Evolutionary conservation across 768 basidiomycete species (phyloP).

Genomic region (Hemileccinum rubropunctum): DNA sequence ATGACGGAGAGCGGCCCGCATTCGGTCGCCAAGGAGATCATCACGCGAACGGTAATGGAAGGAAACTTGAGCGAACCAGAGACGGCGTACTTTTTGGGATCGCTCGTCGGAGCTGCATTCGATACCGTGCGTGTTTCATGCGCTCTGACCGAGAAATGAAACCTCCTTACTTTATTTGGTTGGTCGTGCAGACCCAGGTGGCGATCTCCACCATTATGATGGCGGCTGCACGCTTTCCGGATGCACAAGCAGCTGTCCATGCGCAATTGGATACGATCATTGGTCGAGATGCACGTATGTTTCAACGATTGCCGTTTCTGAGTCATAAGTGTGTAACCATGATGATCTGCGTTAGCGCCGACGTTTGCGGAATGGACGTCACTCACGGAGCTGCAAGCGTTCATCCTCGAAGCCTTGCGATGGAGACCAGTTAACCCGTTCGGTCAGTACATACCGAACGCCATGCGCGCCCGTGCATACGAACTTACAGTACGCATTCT

Average conservation of each 20-base stretch:
- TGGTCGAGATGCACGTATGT: slow-evolving; percentile 33
- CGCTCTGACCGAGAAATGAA: not conserved
- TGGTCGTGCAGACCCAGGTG: slow-evolving; percentile 22
- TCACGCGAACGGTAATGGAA: slow-evolving; percentile 44
- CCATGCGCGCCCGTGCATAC: not conserved
- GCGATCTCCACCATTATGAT: slow-evolving; percentile 31
- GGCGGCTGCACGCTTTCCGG: slow-evolving; percentile 37
- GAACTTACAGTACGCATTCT: not conserved
- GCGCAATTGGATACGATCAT: slow-evolving; percentile 37
- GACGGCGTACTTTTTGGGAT: slow-evolving; percentile 56
- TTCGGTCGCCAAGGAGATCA: slow-evolving; percentile 52
- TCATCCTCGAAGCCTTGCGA: slow-evolving; percentile 36
- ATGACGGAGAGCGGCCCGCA: slow-evolving; percentile 4
- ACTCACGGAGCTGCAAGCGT: slow-evolving; percentile 37
- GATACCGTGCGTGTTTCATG: slow-evolving; percentile 40
- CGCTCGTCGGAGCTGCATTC: slow-evolving; percentile 61
- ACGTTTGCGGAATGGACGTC: slow-evolving; percentile 33
- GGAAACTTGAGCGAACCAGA: slow-evolving; percentile 51
- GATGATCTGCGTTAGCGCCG: slow-evolving; percentile 29
- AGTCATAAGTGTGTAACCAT: not conserved
- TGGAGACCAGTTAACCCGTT: slow-evolving; percentile 38
- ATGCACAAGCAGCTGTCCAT: slow-evolving; percentile 34
- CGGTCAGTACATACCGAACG: slow-evolving; percentile 18
- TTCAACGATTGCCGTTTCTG: not conserved
- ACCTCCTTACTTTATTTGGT: not conserved